Conservation (phyloP, 805 yeast genomes). For the Ogataea haglerorum region DNA sequence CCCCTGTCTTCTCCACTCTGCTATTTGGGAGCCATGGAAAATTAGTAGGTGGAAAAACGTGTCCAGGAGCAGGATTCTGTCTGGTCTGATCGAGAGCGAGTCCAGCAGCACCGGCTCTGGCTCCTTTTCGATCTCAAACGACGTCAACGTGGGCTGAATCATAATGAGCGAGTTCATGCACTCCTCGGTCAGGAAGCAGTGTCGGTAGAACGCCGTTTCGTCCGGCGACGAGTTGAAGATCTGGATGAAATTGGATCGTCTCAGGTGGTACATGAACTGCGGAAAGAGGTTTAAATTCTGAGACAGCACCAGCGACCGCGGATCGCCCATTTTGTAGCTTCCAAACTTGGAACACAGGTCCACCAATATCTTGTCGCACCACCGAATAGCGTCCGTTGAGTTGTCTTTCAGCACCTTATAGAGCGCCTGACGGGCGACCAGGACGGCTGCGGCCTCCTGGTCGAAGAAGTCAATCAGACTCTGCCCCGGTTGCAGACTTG, state of each 20-base stretch:
- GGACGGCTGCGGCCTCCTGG: constrained; percentile 66
- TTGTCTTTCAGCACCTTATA: constrained; percentile 38
- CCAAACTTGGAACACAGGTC: constrained; percentile 46
- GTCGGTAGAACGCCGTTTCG: constrained; percentile 64
- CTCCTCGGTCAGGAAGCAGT: constrained; percentile 59
- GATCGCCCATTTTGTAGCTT: constrained; percentile 44
- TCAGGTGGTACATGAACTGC: constrained; percentile 62
- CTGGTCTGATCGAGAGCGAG: constrained; percentile 57
- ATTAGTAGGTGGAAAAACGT: constrained; percentile 69
- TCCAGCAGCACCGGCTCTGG: constrained; percentile 65
- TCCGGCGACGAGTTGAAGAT: constrained; percentile 71
- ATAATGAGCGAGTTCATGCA: constrained; percentile 56
- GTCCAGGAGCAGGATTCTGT: constrained; percentile 55
- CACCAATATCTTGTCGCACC: constrained; percentile 46
- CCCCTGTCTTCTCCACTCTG: constrained; percentile 63
- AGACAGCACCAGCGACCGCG: constrained; percentile 48
- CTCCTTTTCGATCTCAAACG: constrained; percentile 54
- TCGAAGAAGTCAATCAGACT: constrained; percentile 51
- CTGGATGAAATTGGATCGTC: constrained; percentile 63
- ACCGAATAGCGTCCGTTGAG: constrained; percentile 42
- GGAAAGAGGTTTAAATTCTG: constrained; percentile 53
- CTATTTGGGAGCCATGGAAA: constrained; percentile 62
- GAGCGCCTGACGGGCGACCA: constrained; percentile 54
- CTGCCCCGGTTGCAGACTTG: constrained; percentile 37
- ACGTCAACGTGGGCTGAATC: constrained; percentile 67